A percentile compares a stretch with the other conserved stretches of the same genome.
phyloP scores from a whole-genome alignment of 805 yeast species.

The Yamadazyma endophytica region DNA sequence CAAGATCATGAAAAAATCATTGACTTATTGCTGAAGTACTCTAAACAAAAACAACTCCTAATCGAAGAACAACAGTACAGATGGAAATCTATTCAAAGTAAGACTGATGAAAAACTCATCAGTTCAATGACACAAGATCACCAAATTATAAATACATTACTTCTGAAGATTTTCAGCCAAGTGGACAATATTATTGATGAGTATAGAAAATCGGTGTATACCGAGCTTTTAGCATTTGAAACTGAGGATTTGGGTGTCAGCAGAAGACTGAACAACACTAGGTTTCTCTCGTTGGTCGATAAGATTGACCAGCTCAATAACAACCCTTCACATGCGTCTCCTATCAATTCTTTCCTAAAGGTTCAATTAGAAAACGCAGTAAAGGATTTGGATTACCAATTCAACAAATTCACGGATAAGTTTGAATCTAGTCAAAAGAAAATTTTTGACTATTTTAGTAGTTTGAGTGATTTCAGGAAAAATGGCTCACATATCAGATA shows the following conservation, averaged over 20 bases:
- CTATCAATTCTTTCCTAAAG: constrained; percentile 30
- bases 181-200: constrained; percentile 30
- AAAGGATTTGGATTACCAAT: constrained; percentile 32
- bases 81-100: constrained; percentile 9
- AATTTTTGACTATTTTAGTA: constrained; percentile 29
- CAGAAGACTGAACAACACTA: constrained; percentile 17
- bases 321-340: constrained; percentile 16
- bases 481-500: constrained; percentile 34
- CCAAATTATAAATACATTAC: constrained; percentile 22
- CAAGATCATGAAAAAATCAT: constrained; percentile 34
- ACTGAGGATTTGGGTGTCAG: constrained; percentile 22
- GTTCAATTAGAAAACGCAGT: constrained; percentile 28
- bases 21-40: constrained; percentile 28
- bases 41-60: constrained; percentile 10
- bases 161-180: constrained; percentile 25
- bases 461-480: constrained; percentile 25
- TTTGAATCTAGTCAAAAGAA: constrained; percentile 35
- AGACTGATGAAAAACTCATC: constrained; percentile 16
- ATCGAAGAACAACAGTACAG: constrained; percentile 9
- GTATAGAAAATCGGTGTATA: constrained; percentile 30
- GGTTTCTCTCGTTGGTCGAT: constrained; percentile 36
- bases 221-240: constrained; percentile 36
- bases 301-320: constrained; percentile 32
- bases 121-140: constrained; percentile 4
- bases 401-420: constrained; percentile 30